These are phyloP conservation scores for Ceratocystis ficicola DNA, from an alignment of 2,329 filamentous ascomycete species.

Conservation along the genomic window DNA sequence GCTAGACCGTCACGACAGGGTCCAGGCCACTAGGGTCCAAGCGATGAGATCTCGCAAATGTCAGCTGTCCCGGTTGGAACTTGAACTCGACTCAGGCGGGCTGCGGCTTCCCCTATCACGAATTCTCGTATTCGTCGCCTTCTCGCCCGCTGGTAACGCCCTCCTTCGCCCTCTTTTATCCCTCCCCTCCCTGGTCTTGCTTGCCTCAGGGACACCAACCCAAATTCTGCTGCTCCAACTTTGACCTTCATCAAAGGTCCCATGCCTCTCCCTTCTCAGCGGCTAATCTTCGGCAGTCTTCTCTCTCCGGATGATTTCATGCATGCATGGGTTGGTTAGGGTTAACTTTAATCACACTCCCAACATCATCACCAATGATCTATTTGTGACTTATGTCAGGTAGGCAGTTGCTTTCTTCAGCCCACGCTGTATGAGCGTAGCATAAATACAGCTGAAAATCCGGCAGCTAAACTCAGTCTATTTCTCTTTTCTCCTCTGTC, in stretches of 20 bases:
- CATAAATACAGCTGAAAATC: not conserved
- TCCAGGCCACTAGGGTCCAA: not conserved
- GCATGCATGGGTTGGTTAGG: not conserved
- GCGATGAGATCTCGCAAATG: not conserved
- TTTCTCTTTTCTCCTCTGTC: not conserved
- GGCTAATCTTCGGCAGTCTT: not conserved
- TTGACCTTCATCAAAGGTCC: too few relatives aligned
- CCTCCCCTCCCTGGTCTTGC: too few relatives aligned
- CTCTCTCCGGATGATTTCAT: not conserved
- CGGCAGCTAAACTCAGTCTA: not conserved
- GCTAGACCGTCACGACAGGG: conserved; percentile 1
- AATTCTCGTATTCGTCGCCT: too few relatives aligned
- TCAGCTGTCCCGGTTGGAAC: too few relatives aligned
- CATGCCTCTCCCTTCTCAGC: not conserved
- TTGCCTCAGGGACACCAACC: too few relatives aligned
- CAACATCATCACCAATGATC: not conserved
- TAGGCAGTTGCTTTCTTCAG: not conserved
- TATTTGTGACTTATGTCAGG: not conserved
- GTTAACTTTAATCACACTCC: conserved; percentile 3
- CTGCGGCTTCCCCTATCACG: not conserved
- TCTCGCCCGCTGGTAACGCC: too few relatives aligned
- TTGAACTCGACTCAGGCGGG: too few relatives aligned
- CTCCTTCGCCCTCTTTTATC: too few relatives aligned
- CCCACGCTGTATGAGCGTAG: not conserved
- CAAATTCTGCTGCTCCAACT: too few relatives aligned